Evolutionary conservation across 2,329 filamentous ascomycete species (phyloP).

Genomic region (Phoma sp.): DNA sequence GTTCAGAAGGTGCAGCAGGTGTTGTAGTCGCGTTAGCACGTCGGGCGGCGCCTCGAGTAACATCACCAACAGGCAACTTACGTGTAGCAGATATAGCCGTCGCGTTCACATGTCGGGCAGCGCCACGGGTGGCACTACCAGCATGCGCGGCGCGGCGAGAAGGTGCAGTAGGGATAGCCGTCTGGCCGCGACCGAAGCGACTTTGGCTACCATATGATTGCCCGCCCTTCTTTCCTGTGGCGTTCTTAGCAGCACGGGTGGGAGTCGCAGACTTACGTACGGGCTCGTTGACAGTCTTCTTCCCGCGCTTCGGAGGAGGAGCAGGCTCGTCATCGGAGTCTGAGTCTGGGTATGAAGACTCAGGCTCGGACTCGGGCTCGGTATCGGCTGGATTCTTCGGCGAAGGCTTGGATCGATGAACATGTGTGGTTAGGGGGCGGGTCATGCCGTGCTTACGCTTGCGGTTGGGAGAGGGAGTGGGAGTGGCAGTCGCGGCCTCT

Average conservation of each 20-base stretch:
- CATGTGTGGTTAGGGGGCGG: no score
- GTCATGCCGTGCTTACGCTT: constrained; percentile 1
- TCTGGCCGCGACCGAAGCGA: neutral
- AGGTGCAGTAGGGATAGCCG: neutral
- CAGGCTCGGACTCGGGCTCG: no score
- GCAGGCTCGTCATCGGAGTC: neutral
- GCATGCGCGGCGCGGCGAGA: neutral
- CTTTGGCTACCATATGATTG: neutral
- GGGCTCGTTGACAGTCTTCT: neutral
- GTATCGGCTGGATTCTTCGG: no score
- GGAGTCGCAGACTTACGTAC: neutral
- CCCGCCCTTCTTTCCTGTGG: neutral
- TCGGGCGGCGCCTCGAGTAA: no score
- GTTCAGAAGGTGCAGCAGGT: neutral
- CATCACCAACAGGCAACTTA: no score
- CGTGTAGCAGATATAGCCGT: no score
- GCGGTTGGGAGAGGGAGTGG: neutral
- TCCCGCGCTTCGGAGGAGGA: neutral
- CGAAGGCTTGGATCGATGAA: no score
- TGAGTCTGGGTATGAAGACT: no score
- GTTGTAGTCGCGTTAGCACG: no score
- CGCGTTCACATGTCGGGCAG: no score
- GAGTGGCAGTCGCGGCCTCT: neutral
- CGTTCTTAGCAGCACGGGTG: neutral
- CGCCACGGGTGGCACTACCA: neutral